Percentiles rank a stretch among this genome's conserved stretches.
Evolutionary conservation across 495 filamentous ascomycete genomes (phyloP).

Genomic region (Penicillium salamii): DNA sequence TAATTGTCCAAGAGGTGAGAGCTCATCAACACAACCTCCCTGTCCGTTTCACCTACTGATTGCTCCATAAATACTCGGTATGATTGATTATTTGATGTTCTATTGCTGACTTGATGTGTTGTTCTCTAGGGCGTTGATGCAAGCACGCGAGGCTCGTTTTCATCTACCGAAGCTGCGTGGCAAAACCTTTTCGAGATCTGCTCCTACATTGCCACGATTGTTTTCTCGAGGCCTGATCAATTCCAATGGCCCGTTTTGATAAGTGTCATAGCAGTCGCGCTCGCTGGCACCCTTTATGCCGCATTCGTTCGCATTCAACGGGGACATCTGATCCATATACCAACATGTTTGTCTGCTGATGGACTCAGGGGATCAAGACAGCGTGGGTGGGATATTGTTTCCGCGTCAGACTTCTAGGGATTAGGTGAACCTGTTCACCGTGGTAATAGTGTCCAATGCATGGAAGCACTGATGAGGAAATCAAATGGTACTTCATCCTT

Average conservation of each 20-base stretch:
- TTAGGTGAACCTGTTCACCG: too few relatives aligned
- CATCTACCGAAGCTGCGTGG: conserved; percentile 55
- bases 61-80: too few relatives aligned
- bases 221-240: conserved; percentile 53
- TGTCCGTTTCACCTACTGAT: neutral
- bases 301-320: conserved; percentile 53
- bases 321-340: conserved; percentile 33
- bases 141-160: conserved; percentile 55
- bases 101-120: neutral
- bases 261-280: conserved; percentile 44
- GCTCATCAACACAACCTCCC: too few relatives aligned
- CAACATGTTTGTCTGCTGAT: too few relatives aligned
- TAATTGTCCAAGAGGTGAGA: conserved; percentile 62
- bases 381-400: too few relatives aligned
- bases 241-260: conserved; percentile 62
- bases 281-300: conserved; percentile 51
- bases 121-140: conserved; percentile 44
- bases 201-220: conserved; percentile 58
- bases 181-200: conserved; percentile 67
- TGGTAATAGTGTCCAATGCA: too few relatives aligned
- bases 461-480: too few relatives aligned
- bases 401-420: too few relatives aligned
- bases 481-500: too few relatives aligned
- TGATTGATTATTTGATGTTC: too few relatives aligned
- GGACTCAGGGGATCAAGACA: too few relatives aligned